Base-by-base conservation (phyloP, 352 stramenopile species). In the Saprolegnia parasitica region DNA sequence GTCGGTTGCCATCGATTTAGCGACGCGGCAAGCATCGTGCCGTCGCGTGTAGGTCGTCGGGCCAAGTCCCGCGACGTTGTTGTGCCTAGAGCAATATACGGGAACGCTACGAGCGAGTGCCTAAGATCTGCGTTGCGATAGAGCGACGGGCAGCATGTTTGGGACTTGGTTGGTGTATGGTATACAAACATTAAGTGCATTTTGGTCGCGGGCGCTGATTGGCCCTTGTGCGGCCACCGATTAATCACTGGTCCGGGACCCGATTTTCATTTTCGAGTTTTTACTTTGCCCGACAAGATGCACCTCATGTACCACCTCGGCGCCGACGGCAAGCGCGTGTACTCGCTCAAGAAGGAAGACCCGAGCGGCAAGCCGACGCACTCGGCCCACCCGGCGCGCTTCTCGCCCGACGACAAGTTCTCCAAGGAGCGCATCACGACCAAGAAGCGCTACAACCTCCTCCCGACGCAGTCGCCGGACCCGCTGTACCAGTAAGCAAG, bases 371-470 rank as follows among this genome's bases (percentile, higher is more conserved):
- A 96, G 72, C 93, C 97, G 39, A 99, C 97, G 40, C 86, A 97
- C 81, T 98, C 93, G 71, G 97, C 97, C 21, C 97, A 99, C 84
- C 97, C 77, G 42, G 97, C 97, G 55, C 87, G 97, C 71, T 99
- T 99, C 82, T 99, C 95, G 72, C 97, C 97, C 0, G 97, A 99
- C 80, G 97, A 99, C 81, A 99, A 99, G 87, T 99, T 99, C 80
- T 98, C 92, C 54, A 90, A 96, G 80, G 95, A 99, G 84, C 88
- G 97, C 60, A 96, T 99, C 71, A 97, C 92, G 50, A 97, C 87
- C 60, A 99, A 99, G 84, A 99, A 99, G 78, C 86, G 97, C 74
- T 99, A 98, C 79, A 91, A 93, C 46, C 87, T 99, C 71, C 94
- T 99, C 73, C 90, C 96, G 52, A 98, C 96, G 71, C 94, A 99